phyloP scores from a whole-genome alignment of 2,329 filamentous ascomycete genomes.

The Verticillium zaregamsianum region DNA sequence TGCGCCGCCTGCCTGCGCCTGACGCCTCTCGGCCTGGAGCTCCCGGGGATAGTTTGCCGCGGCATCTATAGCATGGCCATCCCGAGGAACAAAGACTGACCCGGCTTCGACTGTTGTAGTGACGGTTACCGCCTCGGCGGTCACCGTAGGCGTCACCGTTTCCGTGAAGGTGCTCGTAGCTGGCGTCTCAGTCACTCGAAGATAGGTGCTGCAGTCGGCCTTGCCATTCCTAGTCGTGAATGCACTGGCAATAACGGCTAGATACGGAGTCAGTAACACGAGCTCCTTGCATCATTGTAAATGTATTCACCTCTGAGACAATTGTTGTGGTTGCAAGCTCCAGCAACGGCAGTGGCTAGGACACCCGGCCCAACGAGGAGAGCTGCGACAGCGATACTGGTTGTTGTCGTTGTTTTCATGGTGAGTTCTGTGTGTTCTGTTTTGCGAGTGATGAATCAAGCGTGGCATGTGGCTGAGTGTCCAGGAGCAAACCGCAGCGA shows the following conservation, averaged over 20 bases:
- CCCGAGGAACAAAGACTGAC: background rate
- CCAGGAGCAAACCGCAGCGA: too few species aligned
- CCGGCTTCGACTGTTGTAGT: background rate
- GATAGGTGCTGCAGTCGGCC: background rate
- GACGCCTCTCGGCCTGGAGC: background rate
- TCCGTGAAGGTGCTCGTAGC: background rate
- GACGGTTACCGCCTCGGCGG: background rate
- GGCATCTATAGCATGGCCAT: background rate
- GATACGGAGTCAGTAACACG: background rate
- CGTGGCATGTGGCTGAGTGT: too few species aligned
- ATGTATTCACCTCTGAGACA: background rate
- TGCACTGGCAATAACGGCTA: background rate
- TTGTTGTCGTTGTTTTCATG: background rate
- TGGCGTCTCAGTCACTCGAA: background rate
- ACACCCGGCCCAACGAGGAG: background rate
- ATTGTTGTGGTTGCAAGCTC: background rate
- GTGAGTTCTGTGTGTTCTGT: background rate
- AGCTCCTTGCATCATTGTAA: background rate
- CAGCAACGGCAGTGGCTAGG: background rate
- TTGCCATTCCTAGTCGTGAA: background rate
- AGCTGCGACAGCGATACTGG: background rate
- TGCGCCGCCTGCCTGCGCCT: background rate
- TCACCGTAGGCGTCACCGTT: background rate
- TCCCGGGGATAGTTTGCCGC: background rate
- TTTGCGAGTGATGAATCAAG: too few species aligned